phyloP scores from a whole-genome alignment of 192 early-diverging fungal genomes.

The Podochytrium sp. region DNA sequence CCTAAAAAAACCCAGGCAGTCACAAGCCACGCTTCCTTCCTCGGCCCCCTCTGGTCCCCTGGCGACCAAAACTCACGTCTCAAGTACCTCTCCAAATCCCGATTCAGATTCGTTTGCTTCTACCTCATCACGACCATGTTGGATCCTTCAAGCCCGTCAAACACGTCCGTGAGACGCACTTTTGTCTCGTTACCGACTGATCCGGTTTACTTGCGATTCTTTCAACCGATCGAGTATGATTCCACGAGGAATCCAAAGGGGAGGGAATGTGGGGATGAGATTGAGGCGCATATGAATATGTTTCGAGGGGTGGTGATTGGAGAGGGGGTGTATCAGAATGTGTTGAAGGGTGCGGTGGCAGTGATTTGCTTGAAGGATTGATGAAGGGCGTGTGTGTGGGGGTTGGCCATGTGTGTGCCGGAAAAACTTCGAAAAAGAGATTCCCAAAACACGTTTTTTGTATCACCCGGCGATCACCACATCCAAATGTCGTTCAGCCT shows the following conservation, averaged over 20 bases:
- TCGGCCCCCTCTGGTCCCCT: constrained; percentile 17
- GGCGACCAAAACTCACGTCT: constrained; percentile 12
- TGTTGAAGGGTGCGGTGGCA: neutral
- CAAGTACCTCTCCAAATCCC: neutral
- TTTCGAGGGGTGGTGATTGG: constrained; percentile 19
- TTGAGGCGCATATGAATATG: constrained; percentile 46
- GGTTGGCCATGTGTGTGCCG: neutral
- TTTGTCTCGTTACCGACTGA: neutral
- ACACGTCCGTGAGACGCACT: neutral
- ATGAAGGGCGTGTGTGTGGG: too few species aligned
- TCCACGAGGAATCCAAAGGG: neutral
- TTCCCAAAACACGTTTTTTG: too few species aligned
- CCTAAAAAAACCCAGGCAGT: neutral
- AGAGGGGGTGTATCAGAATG: constrained; percentile 2
- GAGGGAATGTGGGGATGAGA: constrained; percentile 22
- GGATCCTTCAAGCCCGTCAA: neutral
- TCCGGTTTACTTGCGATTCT: neutral
- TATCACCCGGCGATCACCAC: too few species aligned
- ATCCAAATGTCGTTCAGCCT: too few species aligned
- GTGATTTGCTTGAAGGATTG: neutral
- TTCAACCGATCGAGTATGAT: constrained; percentile 3
- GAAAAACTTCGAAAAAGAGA: too few species aligned
- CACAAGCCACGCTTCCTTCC: neutral
- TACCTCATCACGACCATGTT: constrained; percentile 7
- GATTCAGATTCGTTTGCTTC: neutral